Percentiles rank a stretch among this genome's conserved stretches.
These are phyloP conservation scores for Pseudovirgaria hyperparasitica DNA, from an alignment of 2,329 filamentous ascomycete species.

Conservation along the genomic window DNA sequence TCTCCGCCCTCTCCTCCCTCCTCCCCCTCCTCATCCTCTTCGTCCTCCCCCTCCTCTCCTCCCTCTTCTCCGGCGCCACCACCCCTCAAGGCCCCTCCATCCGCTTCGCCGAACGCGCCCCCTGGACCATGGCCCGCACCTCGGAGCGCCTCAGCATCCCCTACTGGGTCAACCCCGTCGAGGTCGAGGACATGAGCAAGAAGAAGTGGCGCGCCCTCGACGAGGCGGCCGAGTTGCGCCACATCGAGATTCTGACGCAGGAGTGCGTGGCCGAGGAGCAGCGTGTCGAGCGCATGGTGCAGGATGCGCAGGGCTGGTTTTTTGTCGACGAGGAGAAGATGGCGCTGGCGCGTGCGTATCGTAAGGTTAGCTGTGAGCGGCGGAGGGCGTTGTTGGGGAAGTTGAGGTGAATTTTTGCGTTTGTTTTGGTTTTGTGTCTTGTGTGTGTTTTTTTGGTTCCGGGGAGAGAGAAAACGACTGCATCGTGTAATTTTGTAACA, in stretches of 20 bases:
- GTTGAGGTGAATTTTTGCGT: no score
- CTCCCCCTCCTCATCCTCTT: slow-evolving; percentile 79
- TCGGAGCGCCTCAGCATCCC: slow-evolving; percentile 60
- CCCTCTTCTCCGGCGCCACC: slow-evolving; percentile 49
- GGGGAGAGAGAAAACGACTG: no score
- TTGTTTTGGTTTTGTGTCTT: no score
- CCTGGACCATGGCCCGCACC: slow-evolving; percentile 60
- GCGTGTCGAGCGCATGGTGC: slow-evolving; percentile 51
- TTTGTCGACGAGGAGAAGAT: slow-evolving; percentile 70
- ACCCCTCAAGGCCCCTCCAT: slow-evolving; percentile 52
- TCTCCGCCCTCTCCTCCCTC: slow-evolving; percentile 52
- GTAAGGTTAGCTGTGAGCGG: slow-evolving; percentile 46
- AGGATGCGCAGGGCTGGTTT: slow-evolving; percentile 81
- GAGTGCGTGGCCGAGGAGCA: slow-evolving; percentile 65
- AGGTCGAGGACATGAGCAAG: slow-evolving; percentile 57
- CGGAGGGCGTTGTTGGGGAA: slow-evolving; percentile 41
- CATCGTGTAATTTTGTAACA: no score
- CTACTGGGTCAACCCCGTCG: slow-evolving; percentile 74
- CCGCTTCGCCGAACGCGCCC: slow-evolving; percentile 55
- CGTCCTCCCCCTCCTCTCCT: slow-evolving; percentile 68
- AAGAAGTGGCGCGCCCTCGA: slow-evolving; percentile 66
- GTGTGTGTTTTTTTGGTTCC: no score
- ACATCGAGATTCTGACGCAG: slow-evolving; percentile 52
- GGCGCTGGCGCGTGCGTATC: slow-evolving; percentile 51
- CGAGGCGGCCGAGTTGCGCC: slow-evolving; percentile 59